A percentile compares a stretch with the other conserved stretches of the same genome.
Evolutionary conservation across 768 basidiomycete genomes (phyloP).

Genomic region (Mycena indigotica): DNA sequence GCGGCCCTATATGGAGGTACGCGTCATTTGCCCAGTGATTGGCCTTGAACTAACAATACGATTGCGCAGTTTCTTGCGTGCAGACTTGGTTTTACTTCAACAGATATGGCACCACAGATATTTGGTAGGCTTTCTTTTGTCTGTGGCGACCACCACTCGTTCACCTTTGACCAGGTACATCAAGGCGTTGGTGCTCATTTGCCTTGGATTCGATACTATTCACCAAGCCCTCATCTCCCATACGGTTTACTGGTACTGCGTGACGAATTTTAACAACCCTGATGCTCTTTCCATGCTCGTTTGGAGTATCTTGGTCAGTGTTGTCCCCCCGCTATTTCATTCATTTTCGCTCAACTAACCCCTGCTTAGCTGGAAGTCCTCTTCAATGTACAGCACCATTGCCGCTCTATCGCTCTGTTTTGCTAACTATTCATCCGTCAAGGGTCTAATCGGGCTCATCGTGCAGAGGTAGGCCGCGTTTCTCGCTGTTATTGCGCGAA

Average conservation of each 20-base stretch:
- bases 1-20: constrained; percentile 56
- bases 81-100: constrained; percentile 60
- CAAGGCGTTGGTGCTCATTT: constrained; percentile 45
- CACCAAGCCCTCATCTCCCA: constrained; percentile 61
- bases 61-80: constrained; percentile 50
- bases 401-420: not conserved
- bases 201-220: constrained; percentile 48
- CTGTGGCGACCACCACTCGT: constrained; percentile 12
- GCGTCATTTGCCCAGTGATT: constrained; percentile 13
- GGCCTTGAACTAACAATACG: not conserved
- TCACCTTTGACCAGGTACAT: constrained; percentile 43
- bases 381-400: constrained; percentile 48
- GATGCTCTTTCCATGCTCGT: constrained; percentile 41
- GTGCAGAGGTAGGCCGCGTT: constrained; percentile 47
- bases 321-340: not conserved
- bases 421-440: not conserved
- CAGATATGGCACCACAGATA: constrained; percentile 34
- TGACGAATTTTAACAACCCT: constrained; percentile 53
- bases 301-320: constrained; percentile 55
- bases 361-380: constrained; percentile 52
- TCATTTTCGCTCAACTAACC: not conserved
- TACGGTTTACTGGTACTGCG: constrained; percentile 53
- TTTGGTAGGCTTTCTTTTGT: constrained; percentile 22
- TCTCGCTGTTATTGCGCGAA: not conserved
- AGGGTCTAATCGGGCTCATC: constrained; percentile 58